Percentiles rank a stretch among this genome's conserved stretches.
phyloP scores from a whole-genome alignment of 2,329 filamentous ascomycete species.

The Exophiala oligosperma region DNA sequence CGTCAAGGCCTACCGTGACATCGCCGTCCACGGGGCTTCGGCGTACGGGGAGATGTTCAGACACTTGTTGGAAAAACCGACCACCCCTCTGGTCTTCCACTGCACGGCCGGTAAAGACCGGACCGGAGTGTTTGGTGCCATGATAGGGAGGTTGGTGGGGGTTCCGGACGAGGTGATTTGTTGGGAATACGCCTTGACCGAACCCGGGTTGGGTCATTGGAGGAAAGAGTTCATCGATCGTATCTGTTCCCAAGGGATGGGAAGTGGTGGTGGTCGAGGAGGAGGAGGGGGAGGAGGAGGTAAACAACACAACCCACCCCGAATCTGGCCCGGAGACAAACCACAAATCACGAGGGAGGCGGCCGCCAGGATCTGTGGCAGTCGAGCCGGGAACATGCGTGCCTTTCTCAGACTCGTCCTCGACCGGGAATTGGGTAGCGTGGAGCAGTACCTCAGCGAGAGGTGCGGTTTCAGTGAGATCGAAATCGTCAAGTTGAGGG shows the following conservation, averaged over 20 bases:
- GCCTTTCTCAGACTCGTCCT: slow-evolving; percentile 26
- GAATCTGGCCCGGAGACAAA: not conserved
- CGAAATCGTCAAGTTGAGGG: slow-evolving; percentile 24
- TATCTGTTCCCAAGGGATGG: slow-evolving; percentile 17
- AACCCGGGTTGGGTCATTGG: slow-evolving; percentile 54
- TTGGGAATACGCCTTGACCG: slow-evolving; percentile 68
- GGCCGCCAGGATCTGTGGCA: slow-evolving; percentile 27
- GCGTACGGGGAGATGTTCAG: slow-evolving; percentile 61
- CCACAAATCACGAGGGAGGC: slow-evolving; percentile 23
- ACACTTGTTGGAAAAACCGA: slow-evolving; percentile 49
- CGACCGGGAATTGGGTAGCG: slow-evolving; percentile 28
- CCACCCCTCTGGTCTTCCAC: slow-evolving; percentile 57
- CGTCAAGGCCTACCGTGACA: slow-evolving; percentile 65
- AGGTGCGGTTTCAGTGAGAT: slow-evolving; percentile 25
- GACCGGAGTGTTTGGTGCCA: slow-evolving; percentile 68
- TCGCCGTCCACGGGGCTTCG: slow-evolving; percentile 59
- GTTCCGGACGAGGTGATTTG: slow-evolving; percentile 62
- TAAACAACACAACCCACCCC: not conserved
- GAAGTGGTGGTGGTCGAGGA: slow-evolving; percentile 19
- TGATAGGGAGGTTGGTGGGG: slow-evolving; percentile 65
- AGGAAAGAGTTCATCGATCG: slow-evolving; percentile 27
- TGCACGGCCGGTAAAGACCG: slow-evolving; percentile 78
- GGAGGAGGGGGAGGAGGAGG: not conserved
- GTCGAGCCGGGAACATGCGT: slow-evolving; percentile 27
- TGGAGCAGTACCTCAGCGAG: slow-evolving; percentile 23